phyloP scores from a whole-genome alignment of 2,329 filamentous ascomycete species.

The Fusarium robinianum region DNA sequence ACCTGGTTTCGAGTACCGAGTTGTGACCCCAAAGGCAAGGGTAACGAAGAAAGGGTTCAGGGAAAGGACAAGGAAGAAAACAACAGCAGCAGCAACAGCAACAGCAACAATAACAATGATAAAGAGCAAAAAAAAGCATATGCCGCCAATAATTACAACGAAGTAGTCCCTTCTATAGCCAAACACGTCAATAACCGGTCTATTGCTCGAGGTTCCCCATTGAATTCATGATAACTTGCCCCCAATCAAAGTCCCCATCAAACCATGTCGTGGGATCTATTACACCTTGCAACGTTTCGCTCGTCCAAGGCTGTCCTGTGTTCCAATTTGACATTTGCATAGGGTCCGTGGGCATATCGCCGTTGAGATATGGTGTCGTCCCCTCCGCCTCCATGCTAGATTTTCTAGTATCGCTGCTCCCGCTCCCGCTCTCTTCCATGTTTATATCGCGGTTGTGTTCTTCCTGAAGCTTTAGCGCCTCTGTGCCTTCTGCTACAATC shows the following conservation, averaged over 20 bases:
- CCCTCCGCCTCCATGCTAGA: neutral
- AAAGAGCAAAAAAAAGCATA: neutral
- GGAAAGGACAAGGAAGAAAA: too few relatives aligned
- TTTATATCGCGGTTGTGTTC: conserved; percentile 19
- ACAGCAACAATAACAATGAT: too few relatives aligned
- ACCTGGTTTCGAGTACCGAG: too few relatives aligned
- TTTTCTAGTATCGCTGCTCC: conserved; percentile 1
- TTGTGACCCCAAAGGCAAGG: too few relatives aligned
- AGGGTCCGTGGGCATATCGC: conserved; percentile 32
- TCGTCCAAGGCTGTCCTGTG: conserved; percentile 37
- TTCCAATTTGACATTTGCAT: conserved; percentile 35
- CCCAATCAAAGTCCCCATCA: conserved; percentile 44
- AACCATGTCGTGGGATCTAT: conserved; percentile 44
- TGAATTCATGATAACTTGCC: conserved; percentile 39
- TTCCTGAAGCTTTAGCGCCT: conserved; percentile 29
- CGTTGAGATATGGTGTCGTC: conserved; percentile 8
- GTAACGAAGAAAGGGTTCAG: too few relatives aligned
- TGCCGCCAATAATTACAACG: too few relatives aligned
- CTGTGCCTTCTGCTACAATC: conserved; percentile 46
- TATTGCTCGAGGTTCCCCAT: conserved; percentile 36
- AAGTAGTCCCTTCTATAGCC: too few relatives aligned
- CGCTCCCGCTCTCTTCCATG: conserved; percentile 13
- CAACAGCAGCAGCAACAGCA: too few relatives aligned
- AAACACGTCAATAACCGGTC: too few relatives aligned
- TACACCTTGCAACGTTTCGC: conserved; percentile 41